Base-by-base conservation (phyloP, 108 stramenopile genomes). In the Schizochytrium sp. region DNA sequence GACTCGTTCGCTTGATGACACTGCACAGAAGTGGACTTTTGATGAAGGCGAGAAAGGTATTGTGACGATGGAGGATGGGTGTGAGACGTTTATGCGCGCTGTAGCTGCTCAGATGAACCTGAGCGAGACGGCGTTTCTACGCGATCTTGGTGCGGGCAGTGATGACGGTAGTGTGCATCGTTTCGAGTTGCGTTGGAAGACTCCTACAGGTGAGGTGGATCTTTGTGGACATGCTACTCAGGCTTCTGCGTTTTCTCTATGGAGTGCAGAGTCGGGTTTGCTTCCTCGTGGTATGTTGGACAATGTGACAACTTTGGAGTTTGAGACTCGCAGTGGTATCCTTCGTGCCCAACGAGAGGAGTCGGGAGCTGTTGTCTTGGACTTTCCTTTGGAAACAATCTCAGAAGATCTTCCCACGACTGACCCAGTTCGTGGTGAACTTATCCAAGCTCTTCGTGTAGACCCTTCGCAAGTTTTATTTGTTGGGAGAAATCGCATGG, bases 21-120 rank as follows among this genome's bases (percentile, higher is more conserved):
- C 7, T 42, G 88, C 88, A 45, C 7, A 17, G n/a, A 4, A 45
- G 40, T 87, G 46, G 83, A 47, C 50, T 28, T n/a, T 47, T 45
- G 19, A n/a, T 89, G 88, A 94, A n/a, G 91, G 55, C 4, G 59
- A 72, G 5, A 90, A 89, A 10, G 90, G 69, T 38, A 88, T 57
- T 61, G 76, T 12, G 72, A 72, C n/a, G 7, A 72, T 72, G 57
- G 88, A 90, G 45, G 90, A 92, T 17, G 56, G 87, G 12, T 72
- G 89, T 15, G 59, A 88, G 72, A 92, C 89, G 10, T 99, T 97
- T 96, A 97, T 97, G 97, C 93, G 93, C 50, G 89, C 69, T 59
- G 95, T 98, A n/a, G 97, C 97, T 3, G 88, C 90, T 53, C 97
- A 99, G 92, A 96, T 97, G 91, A 97, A 98, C 88, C 94, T 97